These are phyloP conservation scores for Cicer cuneatum DNA, from an alignment of 306 rosid genomes.

Conservation along the genomic window DNA sequence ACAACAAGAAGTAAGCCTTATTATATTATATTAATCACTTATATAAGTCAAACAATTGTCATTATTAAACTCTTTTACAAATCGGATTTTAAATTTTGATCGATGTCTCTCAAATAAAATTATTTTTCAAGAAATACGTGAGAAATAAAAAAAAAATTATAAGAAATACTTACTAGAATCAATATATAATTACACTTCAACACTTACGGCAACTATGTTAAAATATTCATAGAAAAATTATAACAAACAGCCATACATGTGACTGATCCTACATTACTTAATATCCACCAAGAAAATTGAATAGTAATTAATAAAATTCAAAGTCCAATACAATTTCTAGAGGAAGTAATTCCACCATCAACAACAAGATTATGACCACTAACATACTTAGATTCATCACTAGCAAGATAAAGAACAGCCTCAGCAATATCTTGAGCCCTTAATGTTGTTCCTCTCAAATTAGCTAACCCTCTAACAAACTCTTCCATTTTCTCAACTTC, in stretches of 20 bases:
- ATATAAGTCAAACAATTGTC: too few relatives aligned
- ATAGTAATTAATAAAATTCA: conserved; percentile 9
- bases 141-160: too few relatives aligned
- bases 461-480: conserved; percentile 78
- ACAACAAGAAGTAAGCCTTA: too few relatives aligned
- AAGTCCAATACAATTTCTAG: conserved; percentile 75
- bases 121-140: too few relatives aligned
- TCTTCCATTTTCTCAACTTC: conserved; percentile 84
- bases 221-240: conserved; percentile 17
- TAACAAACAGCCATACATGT: not conserved
- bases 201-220: not conserved
- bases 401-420: conserved; percentile 91
- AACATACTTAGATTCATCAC: conserved; percentile 89
- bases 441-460: conserved; percentile 72
- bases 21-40: too few relatives aligned
- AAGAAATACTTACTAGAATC: too few relatives aligned
- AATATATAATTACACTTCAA: not conserved
- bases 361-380: conserved; percentile 96
- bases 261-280: conserved; percentile 7
- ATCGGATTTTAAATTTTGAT: too few relatives aligned
- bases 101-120: too few relatives aligned
- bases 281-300: not conserved
- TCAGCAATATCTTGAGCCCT: conserved; percentile 80
- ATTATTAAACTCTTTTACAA: too few relatives aligned
- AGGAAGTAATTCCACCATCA: conserved; percentile 87